Base-by-base conservation (phyloP, 2,329 filamentous ascomycete species). In the Decorospora gaudefroyi region DNA sequence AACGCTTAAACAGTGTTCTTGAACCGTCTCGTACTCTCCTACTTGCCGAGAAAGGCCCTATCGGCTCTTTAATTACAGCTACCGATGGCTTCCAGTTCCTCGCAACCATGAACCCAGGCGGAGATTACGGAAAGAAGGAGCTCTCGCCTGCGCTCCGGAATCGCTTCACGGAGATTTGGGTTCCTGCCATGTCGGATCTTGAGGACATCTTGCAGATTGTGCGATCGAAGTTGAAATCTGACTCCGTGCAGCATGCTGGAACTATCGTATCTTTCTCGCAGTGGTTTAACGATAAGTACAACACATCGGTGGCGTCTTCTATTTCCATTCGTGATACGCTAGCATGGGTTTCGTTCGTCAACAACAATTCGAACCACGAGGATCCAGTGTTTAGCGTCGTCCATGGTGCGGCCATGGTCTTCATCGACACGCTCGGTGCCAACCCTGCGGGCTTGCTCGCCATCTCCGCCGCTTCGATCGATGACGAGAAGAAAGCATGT, bases 131-230 rank as follows among this genome's bases (percentile, higher is more conserved):
- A 54, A 99, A 99, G 74, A 90, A 92, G 58, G 93, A 99, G 69
- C 79, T 99, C 9, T 99, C 93, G 1, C 93, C 93, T 3, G 95
- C 93, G 10, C 75, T 99, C 47, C 82, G 93, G 31, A 99, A 99
- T 67, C 88, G 93, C 48, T 96, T 99, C 68, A 99, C 93, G 0
- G 93, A 99, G 71, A 96, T 99, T 6, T 99, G 93, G 93, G 93
- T 97, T 0, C 90, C 93, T 1, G 82, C 91, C 1, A 75, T 97
- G 46, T 90, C 90, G 1, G 88, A 92, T 47, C 81, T 83, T 37
- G 85, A 90, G 19, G 95, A 99, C 65, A 85, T 97, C 22, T 73
- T 90, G 13, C 87, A 95, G 29, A 99, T 99, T 55, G 83, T 97
- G 11, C 76, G 79, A 37, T 83, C 85, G 9, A 96, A 95, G 67